phyloP scores from a whole-genome alignment of 257 asterid genomes.

The Solanum paucissectum region DNA sequence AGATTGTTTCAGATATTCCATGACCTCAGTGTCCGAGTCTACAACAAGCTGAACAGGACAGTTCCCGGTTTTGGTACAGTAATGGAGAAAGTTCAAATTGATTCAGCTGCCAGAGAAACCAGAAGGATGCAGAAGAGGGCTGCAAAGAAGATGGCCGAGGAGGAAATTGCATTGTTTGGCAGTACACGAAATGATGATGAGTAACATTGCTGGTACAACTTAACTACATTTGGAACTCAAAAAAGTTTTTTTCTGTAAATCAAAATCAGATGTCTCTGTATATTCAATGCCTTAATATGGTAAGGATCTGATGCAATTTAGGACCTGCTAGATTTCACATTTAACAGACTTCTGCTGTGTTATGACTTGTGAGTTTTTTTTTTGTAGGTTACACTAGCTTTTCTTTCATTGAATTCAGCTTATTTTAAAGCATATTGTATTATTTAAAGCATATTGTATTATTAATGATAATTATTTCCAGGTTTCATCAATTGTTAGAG shows the following conservation, averaged over 20 bases:
- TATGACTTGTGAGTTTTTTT: not conserved
- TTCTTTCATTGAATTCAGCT: not conserved
- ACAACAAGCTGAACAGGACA: conserved; percentile 19
- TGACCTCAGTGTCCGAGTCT: conserved; percentile 27
- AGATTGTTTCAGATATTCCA: conserved; percentile 26
- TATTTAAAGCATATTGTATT: not conserved
- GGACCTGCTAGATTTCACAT: not conserved
- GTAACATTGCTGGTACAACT: not conserved
- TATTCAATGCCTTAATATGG: not conserved
- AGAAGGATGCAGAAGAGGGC: conserved; percentile 27
- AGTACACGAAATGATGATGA: not conserved
- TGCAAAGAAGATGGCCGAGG: conserved; percentile 30
- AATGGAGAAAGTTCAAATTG: conserved; percentile 35
- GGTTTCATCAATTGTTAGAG: not conserved
- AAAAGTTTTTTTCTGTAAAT: not conserved
- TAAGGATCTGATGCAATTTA: not conserved
- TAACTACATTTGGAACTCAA: not conserved
- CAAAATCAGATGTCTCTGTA: not conserved
- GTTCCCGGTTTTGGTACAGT: conserved; percentile 63
- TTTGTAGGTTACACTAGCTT: not conserved
- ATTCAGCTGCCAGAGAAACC: conserved; percentile 18
- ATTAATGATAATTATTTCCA: not conserved
- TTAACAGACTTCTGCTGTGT: not conserved
- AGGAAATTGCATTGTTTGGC: conserved; percentile 15
- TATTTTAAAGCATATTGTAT: not conserved